Evolutionary conservation across 768 basidiomycete species (phyloP), one percentile per base, ranked within the genome.

Genomic region (Serendipita indica): DNA sequence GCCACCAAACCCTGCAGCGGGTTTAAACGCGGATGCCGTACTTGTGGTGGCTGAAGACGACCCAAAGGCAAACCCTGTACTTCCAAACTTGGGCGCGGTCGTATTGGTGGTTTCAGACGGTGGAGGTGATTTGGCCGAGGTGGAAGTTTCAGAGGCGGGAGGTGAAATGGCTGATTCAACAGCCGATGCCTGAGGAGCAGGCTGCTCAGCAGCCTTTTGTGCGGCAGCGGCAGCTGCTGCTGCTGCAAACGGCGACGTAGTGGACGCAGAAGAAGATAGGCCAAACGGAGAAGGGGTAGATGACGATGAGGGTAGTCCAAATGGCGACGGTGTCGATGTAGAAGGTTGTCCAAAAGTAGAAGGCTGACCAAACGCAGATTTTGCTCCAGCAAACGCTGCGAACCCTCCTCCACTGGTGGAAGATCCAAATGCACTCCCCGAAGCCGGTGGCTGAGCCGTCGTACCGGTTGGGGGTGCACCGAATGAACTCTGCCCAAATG

Each of bases 341-440:
- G 49, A 16, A 6, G 49, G 12, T 33, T 72, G 70, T 30, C 32
- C 20, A 0, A 70, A 72, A 3, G 73, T 64, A 56, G 74, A 70
- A 12, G 73, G 69, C 3, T n/a, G n/a, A n/a, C 71, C 68, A 60
- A 83, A 79, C 1, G 73, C 72, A 41, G 68, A 67, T 0, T 70
- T 61, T 2, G 70, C 57, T 1, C 75, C 75, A 10, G 76, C 74
- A 63, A 81, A 81, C 0, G 79, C 75, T 33, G 73, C 64, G 63
- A 84, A 84, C 2, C 73, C 80, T 28, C 75, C 71, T 6, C 60
- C 56, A 43, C 52, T 1, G 69, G 64, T 12, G 67, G 54, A 0
- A 73, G 67, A n/a, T n/a, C n/a, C 62, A 58, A 73, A 72, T 3
- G 61, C 68, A 32, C 67, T 57, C 3, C 57, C 33, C 12, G 33